A percentile compares a stretch with the other conserved stretches of the same genome.
Conservation (phyloP, 176 grass and related monocot genomes). For the Aegilops bicornis region DNA sequence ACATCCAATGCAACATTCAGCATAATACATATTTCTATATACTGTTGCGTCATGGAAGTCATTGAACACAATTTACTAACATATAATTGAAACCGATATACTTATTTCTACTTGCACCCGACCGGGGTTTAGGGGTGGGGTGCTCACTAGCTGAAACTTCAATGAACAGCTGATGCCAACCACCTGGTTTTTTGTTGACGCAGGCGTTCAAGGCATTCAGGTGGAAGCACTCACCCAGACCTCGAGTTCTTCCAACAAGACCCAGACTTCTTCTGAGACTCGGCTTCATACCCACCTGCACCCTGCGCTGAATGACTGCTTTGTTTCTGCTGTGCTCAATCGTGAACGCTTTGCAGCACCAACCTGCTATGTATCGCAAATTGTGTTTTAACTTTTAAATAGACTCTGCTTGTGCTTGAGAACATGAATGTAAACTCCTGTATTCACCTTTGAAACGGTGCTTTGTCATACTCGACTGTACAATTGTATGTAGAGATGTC, state of each 20-base stretch:
- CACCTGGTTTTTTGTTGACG: neutral
- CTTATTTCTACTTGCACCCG: neutral
- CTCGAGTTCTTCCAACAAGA: constrained; percentile 72
- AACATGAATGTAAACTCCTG: neutral
- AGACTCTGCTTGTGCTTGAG: neutral
- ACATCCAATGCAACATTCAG: neutral
- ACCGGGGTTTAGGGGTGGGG: too few species aligned
- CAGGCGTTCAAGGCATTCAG: constrained; percentile 51
- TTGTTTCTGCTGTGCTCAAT: neutral
- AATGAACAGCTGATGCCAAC: neutral
- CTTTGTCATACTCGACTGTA: neutral
- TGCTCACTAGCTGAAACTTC: neutral
- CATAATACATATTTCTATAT: too few species aligned
- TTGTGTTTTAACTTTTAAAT: too few species aligned
- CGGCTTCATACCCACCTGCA: too few species aligned
- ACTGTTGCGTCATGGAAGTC: too few species aligned
- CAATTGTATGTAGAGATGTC: neutral
- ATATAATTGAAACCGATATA: neutral
- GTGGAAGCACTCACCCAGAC: constrained; percentile 63
- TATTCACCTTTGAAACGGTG: neutral
- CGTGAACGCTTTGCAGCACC: too few species aligned
- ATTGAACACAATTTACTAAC: too few species aligned
- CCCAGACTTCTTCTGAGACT: constrained; percentile 41
- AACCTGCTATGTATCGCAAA: too few species aligned
- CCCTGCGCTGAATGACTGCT: neutral